Conservation (phyloP, 768 basidiomycete genomes). For the Leccinum aurantiacum region DNA sequence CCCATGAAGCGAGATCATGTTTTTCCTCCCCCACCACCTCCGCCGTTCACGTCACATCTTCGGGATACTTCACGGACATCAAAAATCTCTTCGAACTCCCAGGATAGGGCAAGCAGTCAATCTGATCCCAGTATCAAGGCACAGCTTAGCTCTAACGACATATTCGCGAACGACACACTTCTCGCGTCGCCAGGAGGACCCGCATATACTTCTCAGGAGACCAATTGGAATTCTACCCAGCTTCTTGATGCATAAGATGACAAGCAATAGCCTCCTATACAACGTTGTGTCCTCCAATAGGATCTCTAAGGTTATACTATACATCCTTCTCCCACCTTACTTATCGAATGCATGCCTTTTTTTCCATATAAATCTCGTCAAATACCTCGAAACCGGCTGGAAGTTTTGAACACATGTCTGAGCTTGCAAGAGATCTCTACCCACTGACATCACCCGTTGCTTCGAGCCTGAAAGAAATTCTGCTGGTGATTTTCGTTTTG, state of each 20-base stretch:
- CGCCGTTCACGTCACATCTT: background rate
- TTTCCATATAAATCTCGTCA: slow-evolving; percentile 12
- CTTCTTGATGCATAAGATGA: background rate
- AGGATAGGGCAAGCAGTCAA: slow-evolving; percentile 2
- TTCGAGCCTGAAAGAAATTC: background rate
- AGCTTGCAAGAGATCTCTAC: background rate
- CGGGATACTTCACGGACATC: background rate
- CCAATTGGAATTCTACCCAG: background rate
- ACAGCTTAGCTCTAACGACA: slow-evolving; percentile 10
- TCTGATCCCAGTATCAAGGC: slow-evolving; percentile 7
- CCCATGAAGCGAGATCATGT: background rate
- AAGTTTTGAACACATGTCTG: background rate
- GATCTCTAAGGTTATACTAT: slow-evolving; percentile 6
- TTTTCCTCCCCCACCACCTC: slow-evolving; percentile 1
- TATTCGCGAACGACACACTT: slow-evolving; percentile 10
- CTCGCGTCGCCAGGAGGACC: slow-evolving; percentile 1
- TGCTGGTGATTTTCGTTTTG: background rate
- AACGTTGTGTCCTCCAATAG: background rate
- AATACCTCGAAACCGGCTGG: background rate
- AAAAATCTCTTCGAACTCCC: slow-evolving; percentile 2
- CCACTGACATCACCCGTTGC: slow-evolving; percentile 13
- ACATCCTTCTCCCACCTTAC: background rate
- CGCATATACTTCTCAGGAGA: slow-evolving; percentile 4
- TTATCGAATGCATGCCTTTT: background rate
- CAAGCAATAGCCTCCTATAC: background rate